Percentiles rank a stretch among this genome's conserved stretches.
Evolutionary conservation across 495 filamentous ascomycete genomes (phyloP).

Genomic region (Antarctomyces pellizariae): DNA sequence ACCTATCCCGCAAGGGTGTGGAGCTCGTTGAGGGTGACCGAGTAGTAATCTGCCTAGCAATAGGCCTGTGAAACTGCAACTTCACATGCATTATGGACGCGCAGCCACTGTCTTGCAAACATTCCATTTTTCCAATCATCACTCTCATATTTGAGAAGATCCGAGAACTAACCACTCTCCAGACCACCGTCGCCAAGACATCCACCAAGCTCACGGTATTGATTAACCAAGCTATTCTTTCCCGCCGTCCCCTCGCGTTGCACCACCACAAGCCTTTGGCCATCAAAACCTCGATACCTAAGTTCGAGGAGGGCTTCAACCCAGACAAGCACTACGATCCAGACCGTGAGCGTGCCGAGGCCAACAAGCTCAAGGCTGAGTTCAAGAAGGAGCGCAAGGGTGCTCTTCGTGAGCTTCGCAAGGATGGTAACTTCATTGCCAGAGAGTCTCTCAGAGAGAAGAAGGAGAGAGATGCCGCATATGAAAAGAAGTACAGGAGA

Average conservation of each 20-base stretch:
- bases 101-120: too few relatives aligned
- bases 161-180: constrained; percentile 3
- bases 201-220: constrained; percentile 20
- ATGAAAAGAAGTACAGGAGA: constrained; percentile 85
- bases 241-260: constrained; percentile 57
- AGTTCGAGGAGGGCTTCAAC: constrained; percentile 91
- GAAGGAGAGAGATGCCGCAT: constrained; percentile 70
- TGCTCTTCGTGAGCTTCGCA: constrained; percentile 77
- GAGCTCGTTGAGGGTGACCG: too few relatives aligned
- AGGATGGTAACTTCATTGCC: constrained; percentile 80
- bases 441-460: constrained; percentile 74
- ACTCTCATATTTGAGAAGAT: constrained; percentile 2
- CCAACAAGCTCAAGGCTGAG: constrained; percentile 60
- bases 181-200: constrained; percentile 17
- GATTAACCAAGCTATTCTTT: constrained; percentile 30
- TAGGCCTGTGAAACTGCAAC: too few relatives aligned
- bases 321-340: constrained; percentile 92
- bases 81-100: too few relatives aligned
- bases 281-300: constrained; percentile 73
- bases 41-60: too few relatives aligned
- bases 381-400: constrained; percentile 91
- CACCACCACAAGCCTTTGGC: constrained; percentile 77
- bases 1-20: too few relatives aligned
- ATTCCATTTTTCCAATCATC: too few relatives aligned
- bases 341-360: constrained; percentile 62